Evolutionary conservation across 306 rosid genomes (phyloP), one percentile per base, ranked within the genome.

Genomic region (Cicer arietinum): DNA sequence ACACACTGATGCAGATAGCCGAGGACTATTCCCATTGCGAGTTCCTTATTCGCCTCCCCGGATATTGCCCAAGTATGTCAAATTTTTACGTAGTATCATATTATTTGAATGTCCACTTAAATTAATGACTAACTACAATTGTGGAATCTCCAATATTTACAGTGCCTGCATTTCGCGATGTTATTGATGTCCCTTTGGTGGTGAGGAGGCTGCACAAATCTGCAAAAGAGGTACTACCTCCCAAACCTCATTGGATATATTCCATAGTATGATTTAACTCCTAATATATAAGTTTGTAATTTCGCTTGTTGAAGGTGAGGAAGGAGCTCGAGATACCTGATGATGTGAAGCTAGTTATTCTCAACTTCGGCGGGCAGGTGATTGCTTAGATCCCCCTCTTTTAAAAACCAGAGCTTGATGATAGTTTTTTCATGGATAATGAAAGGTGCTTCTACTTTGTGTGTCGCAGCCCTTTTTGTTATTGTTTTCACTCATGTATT

Each of bases 141-240:
- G 3, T 80, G 80, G 11, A 30, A 42, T 74, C 53, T 73, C 74
- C 67, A 37, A 54, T 37, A 47, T 69, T 76, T 81, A 58, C 80
- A 92, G 99, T 92, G 98, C 99, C 98, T 58, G 98, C 98, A 58
- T 95, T 92, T 83, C 96, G 96, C 4, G 98, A 94, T 83, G 88
- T 76, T 53, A 88, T 94, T 83, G 99, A 94, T 68, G 93, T 92
- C 11, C 97, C 99, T 82, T 82, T 94, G 53, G 97, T 94, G 78
- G 98, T 94, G 76, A 89, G 99, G 84, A 94, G 93, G 85, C 66
- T 92, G 83, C 95, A 89, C 83, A 90, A 84, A 90, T 86, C 98
- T 53, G 87, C 89, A 51, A 86, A 83, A 84, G 99, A 94, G 97
- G 99, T 94, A 82, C 80, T 68, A 22, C 73, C 63, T 58, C 41